Evolutionary conservation across 805 yeast species (phyloP).

Genomic region (Ogataea methanolica): DNA sequence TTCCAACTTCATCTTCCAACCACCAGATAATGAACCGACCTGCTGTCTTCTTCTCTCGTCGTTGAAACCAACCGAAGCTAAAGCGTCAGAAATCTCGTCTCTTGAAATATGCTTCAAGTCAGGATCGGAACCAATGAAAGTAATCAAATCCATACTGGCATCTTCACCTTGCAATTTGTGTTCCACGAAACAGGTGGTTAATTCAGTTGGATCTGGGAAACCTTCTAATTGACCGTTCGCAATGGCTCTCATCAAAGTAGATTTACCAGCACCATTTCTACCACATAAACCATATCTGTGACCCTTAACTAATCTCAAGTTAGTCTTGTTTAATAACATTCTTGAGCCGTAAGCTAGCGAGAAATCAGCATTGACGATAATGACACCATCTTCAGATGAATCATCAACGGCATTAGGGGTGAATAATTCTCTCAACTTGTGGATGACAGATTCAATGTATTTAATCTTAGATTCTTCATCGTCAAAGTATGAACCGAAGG

Average conservation of each 20-base stretch:
- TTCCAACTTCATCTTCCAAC: slow-evolving; percentile 99
- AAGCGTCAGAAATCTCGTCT: slow-evolving; percentile 70
- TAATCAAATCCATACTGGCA: slow-evolving; percentile 82
- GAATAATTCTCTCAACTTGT: slow-evolving; percentile 50
- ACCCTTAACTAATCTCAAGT: slow-evolving; percentile 81
- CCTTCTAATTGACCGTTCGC: slow-evolving; percentile 97
- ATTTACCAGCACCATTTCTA: slow-evolving; percentile 98
- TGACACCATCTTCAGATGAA: slow-evolving; percentile 75
- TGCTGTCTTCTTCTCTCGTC: slow-evolving; percentile 85
- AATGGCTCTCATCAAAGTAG: slow-evolving; percentile 94
- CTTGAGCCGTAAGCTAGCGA: slow-evolving; percentile 97
- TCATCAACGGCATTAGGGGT: slow-evolving; percentile 50
- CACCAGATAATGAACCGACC: slow-evolving; percentile 95
- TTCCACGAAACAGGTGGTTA: slow-evolving; percentile 94
- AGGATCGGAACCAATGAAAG: slow-evolving; percentile 85
- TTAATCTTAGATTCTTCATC: slow-evolving; percentile 31
- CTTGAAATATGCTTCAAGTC: slow-evolving; percentile 61
- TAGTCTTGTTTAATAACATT: slow-evolving; percentile 93
- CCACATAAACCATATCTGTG: slow-evolving; percentile 98
- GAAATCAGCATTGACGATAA: slow-evolving; percentile 89
- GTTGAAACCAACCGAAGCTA: slow-evolving; percentile 84
- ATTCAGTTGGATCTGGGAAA: slow-evolving; percentile 82
- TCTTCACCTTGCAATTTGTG: slow-evolving; percentile 95
- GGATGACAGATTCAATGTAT: slow-evolving; percentile 41
- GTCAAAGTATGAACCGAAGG: slow-evolving; percentile 30